Percentiles rank a stretch among this genome's conserved stretches.
Conservation (phyloP, 108 stramenopile genomes). For the Cyclotella distinguenda region DNA sequence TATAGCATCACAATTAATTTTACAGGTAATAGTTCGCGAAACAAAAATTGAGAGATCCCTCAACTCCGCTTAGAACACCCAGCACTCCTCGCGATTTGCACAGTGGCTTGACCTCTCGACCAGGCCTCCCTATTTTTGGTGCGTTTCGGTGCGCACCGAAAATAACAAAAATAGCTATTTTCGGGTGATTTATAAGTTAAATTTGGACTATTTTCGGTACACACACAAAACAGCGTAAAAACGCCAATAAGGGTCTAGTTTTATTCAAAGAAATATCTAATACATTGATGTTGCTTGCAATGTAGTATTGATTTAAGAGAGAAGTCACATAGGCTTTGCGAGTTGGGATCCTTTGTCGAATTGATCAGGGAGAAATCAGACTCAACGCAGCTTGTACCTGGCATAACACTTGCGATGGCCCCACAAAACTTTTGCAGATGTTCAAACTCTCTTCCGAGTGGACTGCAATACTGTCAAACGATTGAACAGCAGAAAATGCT, state of each 20-base stretch:
- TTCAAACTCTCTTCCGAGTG: not conserved
- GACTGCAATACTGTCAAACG: not conserved
- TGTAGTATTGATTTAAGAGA: not conserved
- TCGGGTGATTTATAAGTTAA: not conserved
- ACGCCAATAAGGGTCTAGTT: not conserved
- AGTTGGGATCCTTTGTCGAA: not conserved
- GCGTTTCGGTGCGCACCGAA: not conserved
- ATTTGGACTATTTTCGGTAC: not conserved
- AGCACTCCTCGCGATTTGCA: not conserved
- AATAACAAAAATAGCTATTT: not conserved
- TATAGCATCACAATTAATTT: too few species aligned
- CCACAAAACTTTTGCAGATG: not conserved
- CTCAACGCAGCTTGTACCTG: not conserved
- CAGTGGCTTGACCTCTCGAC: not conserved
- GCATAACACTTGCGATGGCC: not conserved
- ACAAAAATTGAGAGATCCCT: too few species aligned
- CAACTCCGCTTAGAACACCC: too few species aligned
- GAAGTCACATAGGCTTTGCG: too few species aligned
- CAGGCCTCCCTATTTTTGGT: not conserved
- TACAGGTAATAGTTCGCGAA: too few species aligned
- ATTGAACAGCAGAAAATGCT: not conserved
- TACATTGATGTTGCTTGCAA: not conserved
- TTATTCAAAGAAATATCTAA: not conserved
- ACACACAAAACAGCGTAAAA: not conserved
- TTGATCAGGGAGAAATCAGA: not conserved